Conservation (phyloP, 2,329 filamentous ascomycete species). For the Curvularia sp. region DNA sequence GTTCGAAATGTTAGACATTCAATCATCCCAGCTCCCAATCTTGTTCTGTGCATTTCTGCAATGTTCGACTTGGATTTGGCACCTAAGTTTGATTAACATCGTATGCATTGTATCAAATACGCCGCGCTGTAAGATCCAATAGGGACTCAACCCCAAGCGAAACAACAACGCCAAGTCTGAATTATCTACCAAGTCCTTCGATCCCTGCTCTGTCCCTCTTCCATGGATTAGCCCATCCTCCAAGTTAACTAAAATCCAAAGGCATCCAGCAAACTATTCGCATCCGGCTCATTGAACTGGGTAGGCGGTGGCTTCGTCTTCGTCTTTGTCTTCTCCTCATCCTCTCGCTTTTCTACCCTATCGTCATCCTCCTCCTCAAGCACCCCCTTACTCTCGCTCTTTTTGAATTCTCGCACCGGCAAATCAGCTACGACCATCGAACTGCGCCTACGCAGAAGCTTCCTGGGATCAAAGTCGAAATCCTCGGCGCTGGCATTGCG, state of each 20-base stretch:
- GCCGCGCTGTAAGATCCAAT: background rate
- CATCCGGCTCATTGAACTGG: slow-evolving; percentile 91
- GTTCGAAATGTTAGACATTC: background rate
- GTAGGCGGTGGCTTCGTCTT: slow-evolving; percentile 68
- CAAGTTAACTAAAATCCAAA: slow-evolving; percentile 76
- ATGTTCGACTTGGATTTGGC: background rate
- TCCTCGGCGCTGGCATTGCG: slow-evolving; percentile 33
- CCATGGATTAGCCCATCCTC: background rate
- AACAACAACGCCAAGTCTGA: background rate
- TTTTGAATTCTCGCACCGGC: slow-evolving; percentile 51
- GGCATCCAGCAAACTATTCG: slow-evolving; percentile 84
- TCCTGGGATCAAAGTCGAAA: slow-evolving; percentile 65
- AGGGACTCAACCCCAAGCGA: background rate
- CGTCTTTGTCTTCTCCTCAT: slow-evolving; percentile 41
- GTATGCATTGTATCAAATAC: background rate
- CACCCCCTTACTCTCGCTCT: slow-evolving; percentile 24
- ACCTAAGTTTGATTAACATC: background rate
- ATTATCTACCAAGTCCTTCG: background rate
- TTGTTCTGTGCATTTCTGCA: background rate
- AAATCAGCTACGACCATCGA: slow-evolving; percentile 82
- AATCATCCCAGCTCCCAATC: background rate
- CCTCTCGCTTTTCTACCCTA: slow-evolving; percentile 46
- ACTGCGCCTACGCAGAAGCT: slow-evolving; percentile 73
- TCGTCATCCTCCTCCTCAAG: slow-evolving; percentile 32
- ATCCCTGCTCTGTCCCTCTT: background rate